phyloP scores from a whole-genome alignment of 805 yeast genomes.

The Yarrowia alimentaria region DNA sequence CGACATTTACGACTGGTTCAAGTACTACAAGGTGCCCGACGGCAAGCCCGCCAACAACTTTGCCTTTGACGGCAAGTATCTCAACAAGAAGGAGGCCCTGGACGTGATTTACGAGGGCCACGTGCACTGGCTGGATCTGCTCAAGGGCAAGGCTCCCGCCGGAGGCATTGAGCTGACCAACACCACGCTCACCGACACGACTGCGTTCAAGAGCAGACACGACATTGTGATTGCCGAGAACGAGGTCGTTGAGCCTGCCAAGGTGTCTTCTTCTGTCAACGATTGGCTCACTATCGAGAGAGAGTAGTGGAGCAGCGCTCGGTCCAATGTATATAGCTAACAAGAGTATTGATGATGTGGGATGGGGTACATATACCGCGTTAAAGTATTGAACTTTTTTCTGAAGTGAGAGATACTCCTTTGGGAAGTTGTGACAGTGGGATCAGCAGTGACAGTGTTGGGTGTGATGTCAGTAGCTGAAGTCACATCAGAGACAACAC shows the following conservation, averaged over 20 bases:
- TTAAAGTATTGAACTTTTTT: too few relatives aligned
- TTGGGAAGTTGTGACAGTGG: too few relatives aligned
- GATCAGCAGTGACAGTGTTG: too few relatives aligned
- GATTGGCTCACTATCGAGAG: slow-evolving; percentile 18
- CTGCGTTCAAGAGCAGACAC: slow-evolving; percentile 48
- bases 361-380: too few relatives aligned
- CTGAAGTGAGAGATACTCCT: too few relatives aligned
- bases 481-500: too few relatives aligned
- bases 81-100: slow-evolving; percentile 57
- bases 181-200: slow-evolving; percentile 59
- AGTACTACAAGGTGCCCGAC: slow-evolving; percentile 77
- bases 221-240: neutral
- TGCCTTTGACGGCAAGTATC: slow-evolving; percentile 69
- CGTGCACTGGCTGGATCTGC: slow-evolving; percentile 63
- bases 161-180: slow-evolving; percentile 65
- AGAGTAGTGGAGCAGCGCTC: slow-evolving; percentile 1
- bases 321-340: too few relatives aligned
- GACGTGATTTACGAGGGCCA: slow-evolving; percentile 62
- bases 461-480: too few relatives aligned
- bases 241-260: slow-evolving; percentile 16
- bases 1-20: slow-evolving; percentile 75
- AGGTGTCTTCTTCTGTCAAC: slow-evolving; percentile 9
- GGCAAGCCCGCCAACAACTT: slow-evolving; percentile 75
- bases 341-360: too few relatives aligned
- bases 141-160: slow-evolving; percentile 53